Conservation (phyloP, 331 rosid species). For the Rosa hybrid region DNA sequence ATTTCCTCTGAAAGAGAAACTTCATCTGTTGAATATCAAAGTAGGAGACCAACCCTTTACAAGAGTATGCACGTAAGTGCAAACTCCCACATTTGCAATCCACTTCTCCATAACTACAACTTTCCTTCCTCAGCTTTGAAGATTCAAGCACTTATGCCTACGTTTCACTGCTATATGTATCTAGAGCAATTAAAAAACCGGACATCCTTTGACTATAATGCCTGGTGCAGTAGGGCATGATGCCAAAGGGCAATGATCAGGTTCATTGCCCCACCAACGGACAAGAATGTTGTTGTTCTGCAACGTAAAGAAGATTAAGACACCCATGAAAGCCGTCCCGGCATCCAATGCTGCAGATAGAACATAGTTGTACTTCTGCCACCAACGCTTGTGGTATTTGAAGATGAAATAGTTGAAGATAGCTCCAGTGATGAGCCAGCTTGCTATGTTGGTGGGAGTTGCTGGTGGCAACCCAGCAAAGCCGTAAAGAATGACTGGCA, state of each 20-base stretch:
- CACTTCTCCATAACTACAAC: neutral
- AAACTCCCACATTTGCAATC: neutral
- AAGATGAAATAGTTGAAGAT: constrained; percentile 90
- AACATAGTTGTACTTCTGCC: constrained; percentile 93
- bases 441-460: constrained; percentile 91
- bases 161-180: neutral
- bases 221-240: constrained; percentile 91
- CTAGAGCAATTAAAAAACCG: constrained; percentile 45
- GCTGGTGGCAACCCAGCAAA: constrained; percentile 99
- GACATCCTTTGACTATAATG: constrained; percentile 72
- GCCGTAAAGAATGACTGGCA: constrained; percentile 87
- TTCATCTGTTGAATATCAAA: neutral
- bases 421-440: constrained; percentile 91
- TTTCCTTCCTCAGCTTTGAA: neutral
- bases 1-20: neutral
- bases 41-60: neutral
- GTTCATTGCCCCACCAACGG: constrained; percentile 86
- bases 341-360: constrained; percentile 95
- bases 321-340: constrained; percentile 99
- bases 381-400: constrained; percentile 80
- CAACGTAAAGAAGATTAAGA: constrained; percentile 71
- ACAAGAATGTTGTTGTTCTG: constrained; percentile 61
- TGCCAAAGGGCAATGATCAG: constrained; percentile 91
- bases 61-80: neutral
- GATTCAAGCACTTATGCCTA: neutral